phyloP scores from a whole-genome alignment of 2,329 filamentous ascomycete species.

The Hymenoscyphus albidus region DNA sequence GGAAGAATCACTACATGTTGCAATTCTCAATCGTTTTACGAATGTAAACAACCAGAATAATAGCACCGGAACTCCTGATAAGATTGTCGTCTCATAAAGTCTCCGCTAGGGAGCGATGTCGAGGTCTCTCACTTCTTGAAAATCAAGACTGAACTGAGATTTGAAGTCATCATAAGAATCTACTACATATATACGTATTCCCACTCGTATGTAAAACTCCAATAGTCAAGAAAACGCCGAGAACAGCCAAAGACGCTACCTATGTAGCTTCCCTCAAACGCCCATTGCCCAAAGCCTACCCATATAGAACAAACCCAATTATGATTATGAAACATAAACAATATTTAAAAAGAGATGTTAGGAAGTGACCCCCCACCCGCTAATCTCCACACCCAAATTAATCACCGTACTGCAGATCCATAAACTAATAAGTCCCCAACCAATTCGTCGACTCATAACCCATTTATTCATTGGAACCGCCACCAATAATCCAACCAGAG shows the following conservation, averaged over 20 bases:
- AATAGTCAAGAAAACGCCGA: not conserved
- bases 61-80: not conserved
- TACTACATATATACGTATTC: no score
- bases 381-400: constrained; percentile 78
- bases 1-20: no score
- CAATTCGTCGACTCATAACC: constrained; percentile 79
- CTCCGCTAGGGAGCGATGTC: no score
- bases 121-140: no score
- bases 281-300: not conserved
- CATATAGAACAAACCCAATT: not conserved
- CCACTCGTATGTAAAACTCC: no score
- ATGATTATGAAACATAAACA: not conserved
- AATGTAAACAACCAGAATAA: not conserved
- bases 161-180: no score
- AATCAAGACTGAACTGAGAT: no score
- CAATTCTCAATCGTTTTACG: no score
- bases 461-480: constrained; percentile 81
- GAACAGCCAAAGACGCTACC: not conserved
- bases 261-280: not conserved
- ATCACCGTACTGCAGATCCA: constrained; percentile 77
- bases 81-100: no score
- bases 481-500: constrained; percentile 72
- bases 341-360: not conserved
- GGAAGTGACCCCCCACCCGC: constrained; percentile 38
- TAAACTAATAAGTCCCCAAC: constrained; percentile 71